A percentile compares a stretch with the other conserved stretches of the same genome.
Evolutionary conservation across 208 protist genomes (phyloP).

Genomic region (Crithidia mellificae): DNA sequence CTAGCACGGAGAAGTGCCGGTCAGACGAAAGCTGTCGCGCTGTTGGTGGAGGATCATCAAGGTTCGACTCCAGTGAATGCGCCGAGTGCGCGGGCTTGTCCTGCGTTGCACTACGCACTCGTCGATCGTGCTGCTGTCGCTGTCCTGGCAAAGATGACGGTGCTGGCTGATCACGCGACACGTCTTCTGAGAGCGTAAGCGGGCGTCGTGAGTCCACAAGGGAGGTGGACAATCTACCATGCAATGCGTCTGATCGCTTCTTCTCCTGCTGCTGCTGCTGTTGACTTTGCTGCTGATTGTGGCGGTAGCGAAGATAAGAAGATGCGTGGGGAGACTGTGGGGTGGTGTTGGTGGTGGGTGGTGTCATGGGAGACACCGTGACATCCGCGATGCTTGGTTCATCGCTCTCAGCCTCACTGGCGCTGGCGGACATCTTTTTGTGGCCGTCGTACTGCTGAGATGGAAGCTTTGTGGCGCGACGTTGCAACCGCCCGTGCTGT

Average conservation of each 20-base stretch:
- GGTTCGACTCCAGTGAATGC: too few species aligned
- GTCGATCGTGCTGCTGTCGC: not conserved
- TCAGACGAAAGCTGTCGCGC: conserved; percentile 32
- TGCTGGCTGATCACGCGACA: too few species aligned
- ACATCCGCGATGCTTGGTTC: conserved; percentile 30
- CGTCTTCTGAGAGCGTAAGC: too few species aligned
- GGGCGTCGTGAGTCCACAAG: not conserved
- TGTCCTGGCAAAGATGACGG: too few species aligned
- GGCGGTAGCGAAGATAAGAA: conserved; percentile 3
- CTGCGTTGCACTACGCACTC: not conserved
- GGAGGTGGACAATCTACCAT: not conserved
- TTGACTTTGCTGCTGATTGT: too few species aligned
- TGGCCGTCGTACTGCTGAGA: not conserved
- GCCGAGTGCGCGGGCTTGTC: not conserved
- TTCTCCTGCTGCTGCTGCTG: too few species aligned
- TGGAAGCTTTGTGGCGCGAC: not conserved
- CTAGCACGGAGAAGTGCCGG: conserved; percentile 15
- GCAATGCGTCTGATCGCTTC: not conserved
- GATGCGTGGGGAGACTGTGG: conserved; percentile 10
- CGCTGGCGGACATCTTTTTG: not conserved
- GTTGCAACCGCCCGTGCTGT: not conserved
- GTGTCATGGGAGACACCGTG: conserved; percentile 39
- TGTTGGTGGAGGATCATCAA: conserved; percentile 8
- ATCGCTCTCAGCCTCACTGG: not conserved
- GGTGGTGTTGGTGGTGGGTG: conserved; percentile 12